Evolutionary conservation across 1,284 basidiomycete species (phyloP), one percentile per base, ranked within the genome.

Genomic region (Rugosomyces carneus): DNA sequence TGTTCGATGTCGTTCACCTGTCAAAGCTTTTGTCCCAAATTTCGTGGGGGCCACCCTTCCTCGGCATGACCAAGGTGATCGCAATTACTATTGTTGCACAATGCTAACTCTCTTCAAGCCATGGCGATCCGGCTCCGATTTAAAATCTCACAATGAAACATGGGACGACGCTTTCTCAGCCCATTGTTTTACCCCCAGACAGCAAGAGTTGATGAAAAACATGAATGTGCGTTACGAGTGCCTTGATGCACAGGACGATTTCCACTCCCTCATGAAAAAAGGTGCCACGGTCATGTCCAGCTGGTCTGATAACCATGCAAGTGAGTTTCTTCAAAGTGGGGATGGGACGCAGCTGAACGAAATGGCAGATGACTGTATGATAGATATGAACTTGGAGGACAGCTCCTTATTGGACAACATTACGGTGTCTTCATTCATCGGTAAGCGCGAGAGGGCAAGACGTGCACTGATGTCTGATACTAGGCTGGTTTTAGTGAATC

Each of bases 171-270:
- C 54, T 7, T 65, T 60, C 49, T 13, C 2, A 1, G 3, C 10
- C 21, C 29, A 56, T 37, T 3, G 10, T 5, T 44, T 66, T 42
- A 34, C 21, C 10, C 2, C 24, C 0, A 23, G 37, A 5, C 48
- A 61, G 5, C 0, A 15, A 2, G 18, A 40, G 4, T 18, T 62
- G 0, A 64, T 65, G 57, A 47, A 55, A 1, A 56, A 63, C 37
- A 58, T 66, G 41, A 57, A 66, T 20, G 41, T 65, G 0, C 42
- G 49, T 11, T 62, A 68, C 50, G 59, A 66, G 48, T 66, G 66
- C 47, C 31, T 50, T 0, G 67, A 69, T 55, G 60, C 60, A 0
- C 44, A 54, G 20, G 65, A 69, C 54, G 64, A 68, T 43, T 66
- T 51, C 47, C 40, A 52, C 39, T 49, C 59, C 3, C 55, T 62